Evolutionary conservation across 352 stramenopile species (phyloP).

Genomic region (Globisporangium viniferum): DNA sequence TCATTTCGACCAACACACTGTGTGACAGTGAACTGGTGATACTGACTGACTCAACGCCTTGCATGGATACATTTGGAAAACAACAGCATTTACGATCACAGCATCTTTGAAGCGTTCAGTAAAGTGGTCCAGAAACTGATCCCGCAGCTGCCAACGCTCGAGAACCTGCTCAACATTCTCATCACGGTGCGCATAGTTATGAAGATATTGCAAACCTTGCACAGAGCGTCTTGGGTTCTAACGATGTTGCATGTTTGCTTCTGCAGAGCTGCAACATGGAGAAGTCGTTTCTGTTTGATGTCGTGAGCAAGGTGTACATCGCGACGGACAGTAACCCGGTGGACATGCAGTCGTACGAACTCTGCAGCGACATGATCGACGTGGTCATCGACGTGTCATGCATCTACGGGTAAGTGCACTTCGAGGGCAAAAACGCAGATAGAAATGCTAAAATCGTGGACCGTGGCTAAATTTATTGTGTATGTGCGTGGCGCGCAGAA

Average conservation of each 20-base stretch:
- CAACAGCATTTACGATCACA: conserved; percentile 92
- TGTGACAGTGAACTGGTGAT: not conserved
- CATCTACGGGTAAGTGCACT: conserved; percentile 90
- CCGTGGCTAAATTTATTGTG: not conserved
- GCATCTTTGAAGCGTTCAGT: conserved; percentile 96
- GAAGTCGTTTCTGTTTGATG: conserved; percentile 98
- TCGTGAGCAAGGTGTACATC: conserved; percentile 99
- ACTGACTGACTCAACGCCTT: not conserved
- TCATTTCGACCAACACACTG: not conserved
- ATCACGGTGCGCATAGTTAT: conserved; percentile 57
- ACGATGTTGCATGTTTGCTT: not conserved
- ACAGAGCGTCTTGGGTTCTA: not conserved
- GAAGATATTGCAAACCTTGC: not conserved
- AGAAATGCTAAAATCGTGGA: not conserved
- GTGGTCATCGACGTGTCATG: conserved; percentile 99
- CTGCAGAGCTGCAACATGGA: conserved; percentile 97
- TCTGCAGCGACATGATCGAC: conserved; percentile 99
- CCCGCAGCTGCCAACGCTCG: conserved; percentile 94
- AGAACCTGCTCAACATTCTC: conserved; percentile 98
- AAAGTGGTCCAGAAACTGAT: conserved; percentile 98
- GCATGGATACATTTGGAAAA: not conserved
- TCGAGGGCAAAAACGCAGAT: conserved; percentile 13
- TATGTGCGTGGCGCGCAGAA: conserved; percentile 28
- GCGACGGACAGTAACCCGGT: conserved; percentile 97
- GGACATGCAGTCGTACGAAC: conserved; percentile 97